Base-by-base conservation (phyloP, 2,329 filamentous ascomycete genomes). In the Pseudogymnoascus sp. region DNA sequence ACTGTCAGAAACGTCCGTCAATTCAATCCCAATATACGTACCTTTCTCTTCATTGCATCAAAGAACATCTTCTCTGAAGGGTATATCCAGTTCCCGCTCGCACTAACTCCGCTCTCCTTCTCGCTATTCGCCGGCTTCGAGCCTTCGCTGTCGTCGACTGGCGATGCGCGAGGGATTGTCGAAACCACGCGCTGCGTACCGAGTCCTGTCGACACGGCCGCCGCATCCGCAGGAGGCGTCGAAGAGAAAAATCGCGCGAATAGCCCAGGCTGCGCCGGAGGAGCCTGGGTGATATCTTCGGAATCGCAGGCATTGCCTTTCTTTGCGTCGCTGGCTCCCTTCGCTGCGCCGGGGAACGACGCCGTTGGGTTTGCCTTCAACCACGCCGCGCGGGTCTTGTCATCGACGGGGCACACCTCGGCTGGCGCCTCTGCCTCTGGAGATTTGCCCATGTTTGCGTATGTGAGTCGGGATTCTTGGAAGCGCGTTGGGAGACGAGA, bases 41-140 rank as follows among this genome's bases (percentile, higher is more conserved):
- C 59, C 59, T 99, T 99, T 73, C 93, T 88, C 79, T 89, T 86
- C 86, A 99, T 93, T 49, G 95, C 95, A 59, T 96, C 90, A 78
- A 97, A 97, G 81, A 99, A 99, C 87, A 97, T 96, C 72, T 90
- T 89, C 75, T 97, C 93, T 0, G 90, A 95, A 0, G 95, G 95
- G 76, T 99, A 99, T 65, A 99, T 88, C 95, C 95, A 99, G 75
- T 97, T 96, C 0, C 93, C 93, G 0, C 85, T 84, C 38, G 78
- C 74, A 60, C 81, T 78, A 70, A 91, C 87, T 21, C 86, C 81
- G 66, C 89, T 89, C 73, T 96, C 92, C 66, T 84, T 77, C 76
- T 97, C 91, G 65, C 84, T 82, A 76, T 96, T 96, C 12, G 89
- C 87, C 0, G 85, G 83, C 61, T 68, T 76, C 46, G 75, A 73